Conservation (phyloP, 2,329 filamentous ascomycete species). For the Hypoxylon sp. region DNA sequence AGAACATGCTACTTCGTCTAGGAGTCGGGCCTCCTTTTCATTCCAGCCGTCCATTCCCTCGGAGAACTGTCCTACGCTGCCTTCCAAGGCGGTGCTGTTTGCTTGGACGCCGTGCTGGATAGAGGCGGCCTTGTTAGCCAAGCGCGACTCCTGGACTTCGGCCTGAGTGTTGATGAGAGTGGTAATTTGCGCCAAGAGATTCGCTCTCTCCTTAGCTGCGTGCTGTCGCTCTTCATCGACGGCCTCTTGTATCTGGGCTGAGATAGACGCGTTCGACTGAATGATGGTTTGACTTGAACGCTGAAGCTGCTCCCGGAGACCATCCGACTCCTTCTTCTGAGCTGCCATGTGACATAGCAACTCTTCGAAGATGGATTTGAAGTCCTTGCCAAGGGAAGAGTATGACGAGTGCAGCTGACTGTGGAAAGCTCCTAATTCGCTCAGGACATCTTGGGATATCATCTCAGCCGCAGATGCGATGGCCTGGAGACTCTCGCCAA, state of each 20-base stretch:
- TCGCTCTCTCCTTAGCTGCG: conserved; percentile 76
- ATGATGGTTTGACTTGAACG: conserved; percentile 73
- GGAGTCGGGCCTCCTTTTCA: conserved; percentile 70
- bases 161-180: conserved; percentile 78
- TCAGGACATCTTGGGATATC: conserved; percentile 88
- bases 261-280: conserved; percentile 71
- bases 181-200: conserved; percentile 78
- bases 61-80: conserved; percentile 70
- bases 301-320: conserved; percentile 75
- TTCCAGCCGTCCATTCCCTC: conserved; percentile 79
- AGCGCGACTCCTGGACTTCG: conserved; percentile 74
- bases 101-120: conserved; percentile 71
- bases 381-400: conserved; percentile 81
- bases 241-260: conserved; percentile 71
- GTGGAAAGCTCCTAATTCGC: conserved; percentile 85
- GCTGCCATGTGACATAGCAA: conserved; percentile 76
- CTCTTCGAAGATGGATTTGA: conserved; percentile 85
- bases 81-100: conserved; percentile 70
- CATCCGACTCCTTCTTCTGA: conserved; percentile 79
- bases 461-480: conserved; percentile 85
- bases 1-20: conserved; percentile 75
- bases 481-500: conserved; percentile 83
- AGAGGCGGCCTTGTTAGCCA: conserved; percentile 67
- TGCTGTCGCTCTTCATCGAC: conserved; percentile 79
- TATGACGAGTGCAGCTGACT: conserved; percentile 85